Conservation (phyloP, 495 filamentous ascomycete genomes). For the Penicillium macrosclerotiorum region DNA sequence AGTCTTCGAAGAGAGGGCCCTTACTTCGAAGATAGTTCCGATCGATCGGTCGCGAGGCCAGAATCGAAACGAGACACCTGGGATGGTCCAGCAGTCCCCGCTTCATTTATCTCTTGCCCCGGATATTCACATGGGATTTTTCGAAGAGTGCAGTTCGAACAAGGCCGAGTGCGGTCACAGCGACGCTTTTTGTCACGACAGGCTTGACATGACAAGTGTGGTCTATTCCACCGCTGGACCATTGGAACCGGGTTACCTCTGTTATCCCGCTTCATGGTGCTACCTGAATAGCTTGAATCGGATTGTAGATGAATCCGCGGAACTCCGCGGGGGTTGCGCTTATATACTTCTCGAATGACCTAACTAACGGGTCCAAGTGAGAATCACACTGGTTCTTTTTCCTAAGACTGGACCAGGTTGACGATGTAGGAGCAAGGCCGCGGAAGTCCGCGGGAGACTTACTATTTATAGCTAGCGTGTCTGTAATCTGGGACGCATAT, state of each 20-base stretch:
- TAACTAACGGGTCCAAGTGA: too few species aligned
- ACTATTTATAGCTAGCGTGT: not conserved
- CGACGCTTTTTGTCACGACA: conserved; percentile 29
- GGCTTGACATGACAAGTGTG: conserved; percentile 19
- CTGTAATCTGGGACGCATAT: not conserved
- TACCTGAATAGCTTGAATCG: not conserved
- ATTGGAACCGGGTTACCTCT: conserved; percentile 9
- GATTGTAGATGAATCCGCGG: too few species aligned
- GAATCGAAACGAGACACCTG: not conserved
- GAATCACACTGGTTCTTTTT: too few species aligned
- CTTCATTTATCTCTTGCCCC: conserved; percentile 1
- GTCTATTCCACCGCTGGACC: conserved; percentile 17
- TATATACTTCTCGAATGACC: too few species aligned
- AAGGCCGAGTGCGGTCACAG: conserved; percentile 29
- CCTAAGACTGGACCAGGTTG: too few species aligned
- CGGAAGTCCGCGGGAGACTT: conserved; percentile 12
- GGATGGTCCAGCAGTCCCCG: not conserved
- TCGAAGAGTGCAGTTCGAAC: conserved; percentile 26
- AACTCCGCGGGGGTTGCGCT: conserved; percentile 3
- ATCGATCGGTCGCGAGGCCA: not conserved
- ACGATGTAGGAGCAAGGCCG: not conserved
- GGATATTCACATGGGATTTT: conserved; percentile 20
- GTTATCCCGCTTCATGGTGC: conserved; percentile 22
- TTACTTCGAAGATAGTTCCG: conserved; percentile 2
- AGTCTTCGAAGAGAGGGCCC: too few species aligned